These are phyloP conservation scores for Penicillium sp. DNA, from an alignment of 2,329 filamentous ascomycete species.

Conservation along the genomic window DNA sequence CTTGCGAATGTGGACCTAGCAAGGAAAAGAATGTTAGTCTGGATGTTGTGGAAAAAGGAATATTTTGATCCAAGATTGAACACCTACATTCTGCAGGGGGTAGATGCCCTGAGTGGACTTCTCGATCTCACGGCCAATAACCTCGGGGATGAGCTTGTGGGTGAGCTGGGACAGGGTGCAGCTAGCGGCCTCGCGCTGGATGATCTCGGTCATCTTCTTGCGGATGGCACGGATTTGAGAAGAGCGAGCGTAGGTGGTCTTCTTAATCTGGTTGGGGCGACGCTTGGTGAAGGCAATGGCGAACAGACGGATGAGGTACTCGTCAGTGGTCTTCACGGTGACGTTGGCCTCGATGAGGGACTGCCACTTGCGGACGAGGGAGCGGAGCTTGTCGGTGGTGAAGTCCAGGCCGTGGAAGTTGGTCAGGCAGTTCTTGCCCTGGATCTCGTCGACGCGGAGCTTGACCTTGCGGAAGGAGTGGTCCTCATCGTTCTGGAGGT, in stretches of 20 bases:
- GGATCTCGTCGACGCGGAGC: conserved; percentile 97
- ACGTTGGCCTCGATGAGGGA: conserved; percentile 99
- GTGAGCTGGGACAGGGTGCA: conserved; percentile 96
- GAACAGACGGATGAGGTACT: conserved; percentile 99
- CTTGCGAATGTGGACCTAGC: conserved; percentile 98
- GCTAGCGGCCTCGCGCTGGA: conserved; percentile 90
- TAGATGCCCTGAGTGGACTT: conserved; percentile 99
- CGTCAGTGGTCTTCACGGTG: conserved; percentile 99
- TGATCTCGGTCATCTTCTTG: conserved; percentile 99
- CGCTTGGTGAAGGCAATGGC: conserved; percentile 99
- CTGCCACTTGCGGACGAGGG: conserved; percentile 99
- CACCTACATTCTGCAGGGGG: conserved; percentile 93
- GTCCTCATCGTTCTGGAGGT: conserved; percentile 99
- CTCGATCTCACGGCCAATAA: conserved; percentile 99
- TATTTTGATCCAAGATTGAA: too few species aligned
- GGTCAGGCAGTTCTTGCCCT: conserved; percentile 99
- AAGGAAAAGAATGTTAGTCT: conserved; percentile 6
- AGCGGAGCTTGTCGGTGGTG: conserved; percentile 99
- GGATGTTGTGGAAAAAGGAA: too few species aligned
- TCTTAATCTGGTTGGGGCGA: conserved; percentile 99
- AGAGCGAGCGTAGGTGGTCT: conserved; percentile 97
- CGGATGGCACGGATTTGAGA: conserved; percentile 98
- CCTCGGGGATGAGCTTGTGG: conserved; percentile 98
- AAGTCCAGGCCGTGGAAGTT: conserved; percentile 99
- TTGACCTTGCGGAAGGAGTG: conserved; percentile 99